Evolutionary conservation across 1,284 basidiomycete genomes (phyloP).

Genomic region (Ceratobasidium papillatum): DNA sequence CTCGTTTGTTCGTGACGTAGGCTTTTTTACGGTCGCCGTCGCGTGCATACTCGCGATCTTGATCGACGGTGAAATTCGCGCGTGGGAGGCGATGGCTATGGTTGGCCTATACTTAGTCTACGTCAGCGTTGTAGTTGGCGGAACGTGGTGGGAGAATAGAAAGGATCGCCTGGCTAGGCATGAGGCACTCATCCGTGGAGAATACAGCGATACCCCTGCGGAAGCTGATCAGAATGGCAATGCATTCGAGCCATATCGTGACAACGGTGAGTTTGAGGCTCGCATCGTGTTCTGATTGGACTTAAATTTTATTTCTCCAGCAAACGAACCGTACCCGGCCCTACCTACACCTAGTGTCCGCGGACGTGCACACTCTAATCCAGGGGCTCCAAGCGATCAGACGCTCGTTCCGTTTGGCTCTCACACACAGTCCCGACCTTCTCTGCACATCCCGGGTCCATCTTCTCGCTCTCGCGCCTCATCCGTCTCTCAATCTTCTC

Average conservation of each 20-base stretch:
- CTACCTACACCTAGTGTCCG: constrained; percentile 47
- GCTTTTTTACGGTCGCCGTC: constrained; percentile 90
- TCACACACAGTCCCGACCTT: constrained; percentile 45
- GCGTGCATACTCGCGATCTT: constrained; percentile 77
- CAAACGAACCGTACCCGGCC: constrained; percentile 4
- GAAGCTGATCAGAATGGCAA: constrained; percentile 19
- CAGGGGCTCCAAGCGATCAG: constrained; percentile 42
- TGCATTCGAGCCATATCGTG: constrained; percentile 51
- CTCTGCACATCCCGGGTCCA: constrained; percentile 51
- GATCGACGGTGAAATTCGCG: constrained; percentile 76
- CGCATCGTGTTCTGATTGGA: neutral
- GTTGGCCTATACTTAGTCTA: constrained; percentile 82
- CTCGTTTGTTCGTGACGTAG: constrained; percentile 91
- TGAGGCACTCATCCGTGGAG: constrained; percentile 66
- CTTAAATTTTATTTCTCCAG: neutral
- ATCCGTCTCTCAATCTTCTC: constrained; percentile 52
- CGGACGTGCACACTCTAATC: constrained; percentile 50
- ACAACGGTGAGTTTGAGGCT: constrained; percentile 48
- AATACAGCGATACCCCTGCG: constrained; percentile 63
- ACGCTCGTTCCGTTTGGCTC: neutral
- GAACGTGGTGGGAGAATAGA: constrained; percentile 78
- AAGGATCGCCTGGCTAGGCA: constrained; percentile 57
- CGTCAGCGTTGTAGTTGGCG: constrained; percentile 77
- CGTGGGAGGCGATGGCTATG: constrained; percentile 79
- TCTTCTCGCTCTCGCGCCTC: constrained; percentile 22